These are phyloP conservation scores for Fusarium luffae DNA, from an alignment of 2,329 filamentous ascomycete genomes.

Conservation along the genomic window DNA sequence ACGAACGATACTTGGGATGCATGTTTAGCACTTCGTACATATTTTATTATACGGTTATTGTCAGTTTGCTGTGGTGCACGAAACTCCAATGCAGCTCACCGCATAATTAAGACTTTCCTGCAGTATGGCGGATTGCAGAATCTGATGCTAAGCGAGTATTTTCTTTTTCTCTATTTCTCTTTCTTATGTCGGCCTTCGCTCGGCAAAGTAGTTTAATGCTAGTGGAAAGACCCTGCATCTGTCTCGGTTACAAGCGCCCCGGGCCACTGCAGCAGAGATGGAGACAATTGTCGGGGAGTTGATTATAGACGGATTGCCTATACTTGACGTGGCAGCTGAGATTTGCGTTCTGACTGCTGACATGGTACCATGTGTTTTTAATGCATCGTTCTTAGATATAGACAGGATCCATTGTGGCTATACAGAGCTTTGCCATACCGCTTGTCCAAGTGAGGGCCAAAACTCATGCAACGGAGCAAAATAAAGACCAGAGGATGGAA, in stretches of 20 bases:
- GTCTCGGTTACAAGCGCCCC: constrained; percentile 15
- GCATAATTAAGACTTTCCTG: background rate
- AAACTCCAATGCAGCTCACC: background rate
- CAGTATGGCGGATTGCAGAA: background rate
- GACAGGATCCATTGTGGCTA: background rate
- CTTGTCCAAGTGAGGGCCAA: background rate
- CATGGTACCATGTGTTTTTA: constrained; percentile 7
- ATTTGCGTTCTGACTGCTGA: constrained; percentile 1
- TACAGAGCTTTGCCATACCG: background rate
- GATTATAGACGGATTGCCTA: background rate
- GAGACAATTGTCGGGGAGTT: background rate
- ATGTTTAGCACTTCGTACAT: background rate
- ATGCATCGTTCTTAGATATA: background rate
- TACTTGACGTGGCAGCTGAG: constrained; percentile 19
- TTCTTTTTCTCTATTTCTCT: background rate
- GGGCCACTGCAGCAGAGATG: constrained; percentile 2
- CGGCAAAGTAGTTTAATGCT: background rate
- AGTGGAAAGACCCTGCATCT: constrained; percentile 13
- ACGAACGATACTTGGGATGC: background rate
- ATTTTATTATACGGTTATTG: background rate
- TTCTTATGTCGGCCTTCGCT: background rate
- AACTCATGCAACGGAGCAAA: background rate
- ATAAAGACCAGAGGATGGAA: background rate
- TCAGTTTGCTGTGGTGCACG: background rate
- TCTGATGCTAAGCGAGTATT: background rate